A percentile compares a stretch with the other conserved stretches of the same genome.
Conservation (phyloP, 75 land plant genomes). For the Sequoia sempervirens region DNA sequence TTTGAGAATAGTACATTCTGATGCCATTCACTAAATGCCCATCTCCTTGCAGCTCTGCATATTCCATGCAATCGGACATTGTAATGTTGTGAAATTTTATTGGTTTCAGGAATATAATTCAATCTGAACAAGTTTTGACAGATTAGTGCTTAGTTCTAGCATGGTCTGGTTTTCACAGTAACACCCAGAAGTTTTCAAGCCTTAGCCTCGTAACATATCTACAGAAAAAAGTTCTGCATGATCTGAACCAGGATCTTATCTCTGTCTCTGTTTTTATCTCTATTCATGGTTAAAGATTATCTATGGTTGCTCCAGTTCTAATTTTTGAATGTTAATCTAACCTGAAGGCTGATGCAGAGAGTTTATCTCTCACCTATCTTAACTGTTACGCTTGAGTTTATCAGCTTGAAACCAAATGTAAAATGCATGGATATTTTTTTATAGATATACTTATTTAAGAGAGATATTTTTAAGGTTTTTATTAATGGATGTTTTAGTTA, state of each 20-base stretch:
- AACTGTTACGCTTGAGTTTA: no score
- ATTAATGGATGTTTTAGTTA: no score
- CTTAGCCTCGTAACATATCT: neutral
- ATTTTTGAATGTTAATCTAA: neutral
- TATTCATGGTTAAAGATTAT: neutral
- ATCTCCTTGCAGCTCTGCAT: neutral
- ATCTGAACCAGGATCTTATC: neutral
- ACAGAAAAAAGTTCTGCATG: neutral
- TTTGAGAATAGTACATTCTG: constrained; percentile 9
- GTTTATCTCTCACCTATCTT: neutral
- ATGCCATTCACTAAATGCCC: neutral
- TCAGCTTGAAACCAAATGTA: no score
- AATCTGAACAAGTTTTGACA: neutral
- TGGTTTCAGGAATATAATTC: neutral
- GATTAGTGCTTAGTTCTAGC: neutral
- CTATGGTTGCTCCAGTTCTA: neutral
- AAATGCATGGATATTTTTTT: no score
- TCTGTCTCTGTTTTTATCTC: no score
- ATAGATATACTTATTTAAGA: no score
- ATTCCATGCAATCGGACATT: neutral
- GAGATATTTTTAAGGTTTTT: no score
- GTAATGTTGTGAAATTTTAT: neutral
- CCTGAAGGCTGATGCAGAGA: neutral
- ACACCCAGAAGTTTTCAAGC: neutral
- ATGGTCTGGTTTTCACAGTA: neutral